phyloP scores from a whole-genome alignment of 768 basidiomycete genomes.

The Strobilomyces dryophilus region DNA sequence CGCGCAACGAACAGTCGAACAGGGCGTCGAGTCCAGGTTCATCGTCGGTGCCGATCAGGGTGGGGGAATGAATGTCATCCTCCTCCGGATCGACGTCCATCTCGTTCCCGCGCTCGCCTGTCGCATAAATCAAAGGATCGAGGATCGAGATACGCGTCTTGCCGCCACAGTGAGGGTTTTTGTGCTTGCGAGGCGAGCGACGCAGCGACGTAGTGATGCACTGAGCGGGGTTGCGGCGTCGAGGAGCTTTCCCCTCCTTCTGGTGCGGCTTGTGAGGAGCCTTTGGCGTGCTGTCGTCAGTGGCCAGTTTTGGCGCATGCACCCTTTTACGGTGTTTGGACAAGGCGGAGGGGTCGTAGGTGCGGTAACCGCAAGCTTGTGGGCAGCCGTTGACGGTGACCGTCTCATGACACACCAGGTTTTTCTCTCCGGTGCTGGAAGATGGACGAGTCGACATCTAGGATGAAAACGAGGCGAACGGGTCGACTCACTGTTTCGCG shows the following conservation, averaged over 20 bases:
- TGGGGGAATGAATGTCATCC: neutral
- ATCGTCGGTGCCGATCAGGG: neutral
- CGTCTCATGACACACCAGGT: constrained; percentile 12
- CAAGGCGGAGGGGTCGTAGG: constrained; percentile 24
- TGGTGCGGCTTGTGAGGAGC: neutral
- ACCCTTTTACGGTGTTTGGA: constrained; percentile 22
- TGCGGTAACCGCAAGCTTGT: constrained; percentile 19
- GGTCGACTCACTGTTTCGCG: constrained; percentile 14
- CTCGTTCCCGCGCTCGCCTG: neutral
- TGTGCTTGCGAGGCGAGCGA: neutral
- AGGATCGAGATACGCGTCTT: neutral
- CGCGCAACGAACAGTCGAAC: constrained; percentile 2
- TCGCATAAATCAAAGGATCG: neutral
- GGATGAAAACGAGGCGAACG: neutral
- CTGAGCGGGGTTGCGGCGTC: neutral
- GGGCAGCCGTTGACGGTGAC: neutral
- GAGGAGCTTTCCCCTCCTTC: neutral
- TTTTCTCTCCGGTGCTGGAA: constrained; percentile 23
- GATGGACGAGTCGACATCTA: neutral
- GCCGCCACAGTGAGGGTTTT: neutral
- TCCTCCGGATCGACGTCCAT: neutral
- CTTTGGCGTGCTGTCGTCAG: neutral
- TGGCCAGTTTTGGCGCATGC: constrained; percentile 19
- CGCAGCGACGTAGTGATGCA: neutral
- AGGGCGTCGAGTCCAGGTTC: constrained; percentile 3